Base-by-base conservation (phyloP, 2,329 filamentous ascomycete species). In the Periglandula ipomoeae region DNA sequence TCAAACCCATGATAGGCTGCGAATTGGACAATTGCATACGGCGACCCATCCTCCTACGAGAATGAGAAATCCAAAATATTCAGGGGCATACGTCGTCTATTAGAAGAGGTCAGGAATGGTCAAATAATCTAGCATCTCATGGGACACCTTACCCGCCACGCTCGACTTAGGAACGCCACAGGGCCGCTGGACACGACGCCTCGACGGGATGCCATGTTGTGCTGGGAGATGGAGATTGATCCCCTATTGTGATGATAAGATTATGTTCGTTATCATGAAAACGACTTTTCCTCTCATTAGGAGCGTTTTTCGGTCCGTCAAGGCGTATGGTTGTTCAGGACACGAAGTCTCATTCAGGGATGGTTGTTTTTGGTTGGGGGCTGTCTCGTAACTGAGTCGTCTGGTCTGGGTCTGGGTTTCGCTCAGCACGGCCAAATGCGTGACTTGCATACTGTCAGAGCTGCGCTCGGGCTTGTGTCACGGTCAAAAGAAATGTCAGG, bases 41-140 rank as follows among this genome's bases (percentile, higher is more conserved):
- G 42, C 30, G 22, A 34, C 9, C 48, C 51, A 52, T 26, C 23
- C 48, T 32, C 41, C 51, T 20, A 45, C 24, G 15, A 46, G 43
- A 49, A 46, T 48, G 20, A 35, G 6, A 27, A 51, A 26, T 19
- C 51, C 51, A 17, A 52, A 24, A 34, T 52, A 52, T 27, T 52
- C 51, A 7, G 48, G 48, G 10, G 48, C 45, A 26, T 44, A 22
- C 8, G 51, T 52, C 5, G 48, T 52, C 51, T 52, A 30, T 17
- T 22, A 9, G 27, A 23, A 15, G n/a, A 23, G 6, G 37, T 51
- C 20, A 49, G 50, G 22, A 39, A 15, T 13, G n/a, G n/a, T n/a
- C n/a, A n/a, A n/a, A n/a, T n/a, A n/a, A n/a, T n/a, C n/a, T n/a
- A n/a, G n/a, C n/a, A n/a, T n/a, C n/a, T n/a, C n/a, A n/a, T n/a